phyloP scores from a whole-genome alignment of 1,139 yeast genomes.

The Entelexis sorbosivorans region DNA sequence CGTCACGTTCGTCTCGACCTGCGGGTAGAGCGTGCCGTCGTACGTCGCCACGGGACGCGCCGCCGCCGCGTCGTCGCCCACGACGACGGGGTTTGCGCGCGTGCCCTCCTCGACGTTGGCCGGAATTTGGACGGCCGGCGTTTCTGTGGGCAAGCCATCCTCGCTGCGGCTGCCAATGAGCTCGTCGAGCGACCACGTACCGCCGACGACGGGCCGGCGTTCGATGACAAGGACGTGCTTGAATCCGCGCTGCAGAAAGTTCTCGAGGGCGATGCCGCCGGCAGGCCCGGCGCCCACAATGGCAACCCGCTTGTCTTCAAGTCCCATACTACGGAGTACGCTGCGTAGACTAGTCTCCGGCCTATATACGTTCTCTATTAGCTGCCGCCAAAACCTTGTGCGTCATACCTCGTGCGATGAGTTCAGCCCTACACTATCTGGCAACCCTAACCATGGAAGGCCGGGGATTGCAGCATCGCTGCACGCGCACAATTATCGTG shows the following conservation, averaged over 20 bases:
- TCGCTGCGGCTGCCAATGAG: slow-evolving; percentile 9
- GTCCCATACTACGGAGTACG: no score
- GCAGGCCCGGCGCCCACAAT: slow-evolving; percentile 26
- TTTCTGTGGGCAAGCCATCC: not conserved
- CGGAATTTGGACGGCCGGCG: not conserved
- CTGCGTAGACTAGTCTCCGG: no score
- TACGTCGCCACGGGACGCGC: not conserved
- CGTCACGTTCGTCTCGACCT: slow-evolving; percentile 49
- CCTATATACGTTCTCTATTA: no score
- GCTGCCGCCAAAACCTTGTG: no score
- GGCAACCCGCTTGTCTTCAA: slow-evolving; percentile 16
- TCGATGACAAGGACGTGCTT: slow-evolving; percentile 23
- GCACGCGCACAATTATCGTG: not conserved
- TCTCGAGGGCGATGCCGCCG: slow-evolving; percentile 25
- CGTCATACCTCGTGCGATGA: slow-evolving; percentile 6
- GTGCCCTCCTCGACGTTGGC: slow-evolving; percentile 7
- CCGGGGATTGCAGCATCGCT: not conserved
- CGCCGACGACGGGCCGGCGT: slow-evolving; percentile 22
- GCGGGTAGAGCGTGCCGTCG: slow-evolving; percentile 30
- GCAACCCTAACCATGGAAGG: not conserved
- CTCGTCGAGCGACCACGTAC: slow-evolving; percentile 24
- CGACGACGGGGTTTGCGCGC: not conserved
- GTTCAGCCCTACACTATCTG: not conserved
- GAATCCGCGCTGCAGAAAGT: slow-evolving; percentile 23
- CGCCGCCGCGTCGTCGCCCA: not conserved